Conservation (phyloP, 495 filamentous ascomycete genomes). For the Aspergillus incahuasiensis region DNA sequence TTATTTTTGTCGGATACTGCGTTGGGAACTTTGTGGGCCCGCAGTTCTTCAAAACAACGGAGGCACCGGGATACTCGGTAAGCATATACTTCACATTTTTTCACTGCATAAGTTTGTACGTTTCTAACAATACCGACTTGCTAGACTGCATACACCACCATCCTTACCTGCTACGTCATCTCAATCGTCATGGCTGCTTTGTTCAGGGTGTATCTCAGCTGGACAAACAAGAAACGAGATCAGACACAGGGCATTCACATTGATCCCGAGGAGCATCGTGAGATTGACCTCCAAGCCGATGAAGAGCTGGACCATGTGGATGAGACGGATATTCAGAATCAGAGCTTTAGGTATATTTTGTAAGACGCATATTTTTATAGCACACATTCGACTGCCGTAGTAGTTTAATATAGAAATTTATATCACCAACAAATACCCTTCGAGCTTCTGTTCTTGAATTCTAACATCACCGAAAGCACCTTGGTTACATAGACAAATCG, state of each 20-base stretch:
- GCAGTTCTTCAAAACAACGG: conserved; percentile 17
- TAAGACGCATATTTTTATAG: conserved; percentile 3
- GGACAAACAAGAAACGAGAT: conserved; percentile 9
- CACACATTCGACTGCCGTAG: no score
- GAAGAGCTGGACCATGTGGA: conserved; percentile 14
- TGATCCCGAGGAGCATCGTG: conserved; percentile 15
- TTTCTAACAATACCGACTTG: not conserved
- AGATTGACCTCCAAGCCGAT: conserved; percentile 10
- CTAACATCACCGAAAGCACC: no score
- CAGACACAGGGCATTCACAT: conserved; percentile 12
- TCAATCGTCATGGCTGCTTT: conserved; percentile 8
- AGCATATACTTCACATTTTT: not conserved
- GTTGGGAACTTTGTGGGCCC: conserved; percentile 21
- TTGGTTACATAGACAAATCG: no score
- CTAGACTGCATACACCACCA: conserved; percentile 20
- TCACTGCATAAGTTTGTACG: not conserved
- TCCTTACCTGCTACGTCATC: conserved; percentile 14
- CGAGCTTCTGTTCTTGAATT: no score
- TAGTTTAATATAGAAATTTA: no score
- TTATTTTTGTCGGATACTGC: conserved; percentile 22
- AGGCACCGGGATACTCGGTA: conserved; percentile 20
- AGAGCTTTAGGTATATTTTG: conserved; percentile 17
- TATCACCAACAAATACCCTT: no score
- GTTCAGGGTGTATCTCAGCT: conserved; percentile 8
- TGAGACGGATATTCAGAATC: conserved; percentile 18